phyloP scores from a whole-genome alignment of 257 asterid species.

The Misopates orontium region DNA sequence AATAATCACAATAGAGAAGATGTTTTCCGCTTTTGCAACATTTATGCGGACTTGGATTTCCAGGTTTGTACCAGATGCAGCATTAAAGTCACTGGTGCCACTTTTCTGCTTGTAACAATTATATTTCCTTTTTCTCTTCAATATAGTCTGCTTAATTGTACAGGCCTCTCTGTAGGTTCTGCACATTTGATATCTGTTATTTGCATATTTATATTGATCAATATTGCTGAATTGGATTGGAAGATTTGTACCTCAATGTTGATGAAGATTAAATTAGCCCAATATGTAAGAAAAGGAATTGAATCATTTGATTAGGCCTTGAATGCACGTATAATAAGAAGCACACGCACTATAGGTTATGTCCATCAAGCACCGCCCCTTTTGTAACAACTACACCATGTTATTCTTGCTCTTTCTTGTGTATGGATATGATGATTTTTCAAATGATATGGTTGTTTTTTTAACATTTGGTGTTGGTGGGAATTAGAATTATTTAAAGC shows the following conservation, averaged over 20 bases:
- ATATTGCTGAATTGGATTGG: neutral
- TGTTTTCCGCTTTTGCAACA: conserved; percentile 76
- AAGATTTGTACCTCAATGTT: neutral
- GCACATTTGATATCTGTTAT: neutral
- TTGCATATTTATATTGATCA: neutral
- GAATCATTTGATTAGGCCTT: no score
- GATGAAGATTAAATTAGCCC: neutral
- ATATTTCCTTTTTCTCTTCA: neutral
- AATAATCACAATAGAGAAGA: conserved; percentile 73
- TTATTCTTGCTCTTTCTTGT: no score
- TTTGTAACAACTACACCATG: neutral
- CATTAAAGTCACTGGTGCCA: neutral
- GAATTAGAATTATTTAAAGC: no score
- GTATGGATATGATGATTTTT: no score
- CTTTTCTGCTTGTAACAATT: neutral
- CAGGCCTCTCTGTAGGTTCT: neutral
- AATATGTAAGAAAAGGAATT: no score
- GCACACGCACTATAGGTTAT: neutral
- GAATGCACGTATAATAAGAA: no score
- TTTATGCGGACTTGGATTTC: conserved; percentile 71
- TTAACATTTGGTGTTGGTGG: no score
- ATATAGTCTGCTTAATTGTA: neutral
- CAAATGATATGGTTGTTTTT: no score
- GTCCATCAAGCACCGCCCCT: neutral
- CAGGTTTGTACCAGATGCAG: conserved; percentile 50